Percentiles rank a stretch among this genome's conserved stretches.
These are phyloP conservation scores for Kluyveromyces lactis DNA, from an alignment of 805 yeast species.

Conservation along the genomic window DNA sequence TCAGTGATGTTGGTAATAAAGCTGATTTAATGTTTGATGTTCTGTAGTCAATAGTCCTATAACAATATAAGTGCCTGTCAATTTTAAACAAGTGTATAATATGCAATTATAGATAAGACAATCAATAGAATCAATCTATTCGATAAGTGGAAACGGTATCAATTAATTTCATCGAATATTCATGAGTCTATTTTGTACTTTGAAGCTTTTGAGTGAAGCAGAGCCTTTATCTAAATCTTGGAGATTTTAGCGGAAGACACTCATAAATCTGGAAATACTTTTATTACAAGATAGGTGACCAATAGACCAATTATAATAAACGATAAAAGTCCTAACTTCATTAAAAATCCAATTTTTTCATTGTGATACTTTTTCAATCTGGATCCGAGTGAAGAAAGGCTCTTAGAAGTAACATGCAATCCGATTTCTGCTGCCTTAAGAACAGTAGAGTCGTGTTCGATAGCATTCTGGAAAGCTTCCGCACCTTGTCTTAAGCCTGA, in stretches of 20 bases:
- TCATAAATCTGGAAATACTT: slow-evolving; percentile 33
- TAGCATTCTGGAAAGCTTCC: slow-evolving; percentile 32
- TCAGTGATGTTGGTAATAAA: slow-evolving; percentile 17
- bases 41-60: slow-evolving; percentile 1
- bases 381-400: slow-evolving; percentile 26
- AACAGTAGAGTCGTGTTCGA: slow-evolving; percentile 32
- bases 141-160: too few relatives aligned
- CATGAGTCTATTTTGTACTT: too few relatives aligned
- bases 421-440: slow-evolving; percentile 36
- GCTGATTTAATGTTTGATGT: slow-evolving; percentile 29
- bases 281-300: slow-evolving; percentile 29
- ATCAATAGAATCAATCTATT: too few relatives aligned
- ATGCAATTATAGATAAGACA: neutral
- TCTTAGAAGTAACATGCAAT: slow-evolving; percentile 31
- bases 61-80: neutral
- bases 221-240: too few relatives aligned
- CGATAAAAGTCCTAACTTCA: slow-evolving; percentile 20
- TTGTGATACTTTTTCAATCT: slow-evolving; percentile 26
- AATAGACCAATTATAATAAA: slow-evolving; percentile 27
- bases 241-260: too few relatives aligned
- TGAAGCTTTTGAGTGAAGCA: too few relatives aligned
- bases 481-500: slow-evolving; percentile 33
- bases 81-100: too few relatives aligned
- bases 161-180: neutral
- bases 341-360: slow-evolving; percentile 24